phyloP scores from a whole-genome alignment of 1,284 basidiomycete genomes.

The Ganoderma resinaceum region DNA sequence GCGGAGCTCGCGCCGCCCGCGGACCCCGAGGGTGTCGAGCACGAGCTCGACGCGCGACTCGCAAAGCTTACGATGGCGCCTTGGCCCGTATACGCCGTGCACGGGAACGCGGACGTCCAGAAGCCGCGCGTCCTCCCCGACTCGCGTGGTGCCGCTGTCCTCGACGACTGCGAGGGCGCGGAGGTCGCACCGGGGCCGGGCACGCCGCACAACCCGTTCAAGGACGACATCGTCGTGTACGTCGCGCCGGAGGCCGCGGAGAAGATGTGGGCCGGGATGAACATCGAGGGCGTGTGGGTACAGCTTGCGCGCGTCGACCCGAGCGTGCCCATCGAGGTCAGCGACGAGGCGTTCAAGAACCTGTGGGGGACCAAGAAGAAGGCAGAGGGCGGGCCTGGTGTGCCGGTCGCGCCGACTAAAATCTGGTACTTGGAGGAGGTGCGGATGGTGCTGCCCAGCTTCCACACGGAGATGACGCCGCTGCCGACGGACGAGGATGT shows the following conservation, averaged over 20 bases:
- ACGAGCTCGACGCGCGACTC: slow-evolving; percentile 53
- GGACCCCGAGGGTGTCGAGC: slow-evolving; percentile 53
- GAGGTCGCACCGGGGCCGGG: slow-evolving; percentile 9
- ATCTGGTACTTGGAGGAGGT: slow-evolving; percentile 43
- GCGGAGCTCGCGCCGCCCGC: not conserved
- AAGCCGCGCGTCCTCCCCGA: slow-evolving; percentile 48
- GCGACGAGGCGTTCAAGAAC: slow-evolving; percentile 16
- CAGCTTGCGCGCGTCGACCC: slow-evolving; percentile 55
- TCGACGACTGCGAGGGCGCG: slow-evolving; percentile 29
- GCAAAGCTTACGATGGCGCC: slow-evolving; percentile 59
- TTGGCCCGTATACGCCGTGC: slow-evolving; percentile 51
- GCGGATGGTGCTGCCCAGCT: slow-evolving; percentile 35
- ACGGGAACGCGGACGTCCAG: slow-evolving; percentile 47
- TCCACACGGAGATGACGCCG: slow-evolving; percentile 38
- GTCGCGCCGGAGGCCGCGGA: slow-evolving; percentile 54
- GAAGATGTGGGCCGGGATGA: slow-evolving; percentile 56
- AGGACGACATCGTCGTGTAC: slow-evolving; percentile 62
- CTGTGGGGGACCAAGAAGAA: slow-evolving; percentile 17
- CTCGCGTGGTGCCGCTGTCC: slow-evolving; percentile 51
- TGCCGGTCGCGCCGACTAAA: slow-evolving; percentile 34
- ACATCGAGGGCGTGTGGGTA: slow-evolving; percentile 65
- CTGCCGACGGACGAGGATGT: slow-evolving; percentile 28
- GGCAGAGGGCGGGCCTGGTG: slow-evolving; percentile 31
- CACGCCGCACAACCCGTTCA: slow-evolving; percentile 52
- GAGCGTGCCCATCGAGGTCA: slow-evolving; percentile 23